Percentiles rank a stretch among this genome's conserved stretches.
phyloP scores from a whole-genome alignment of 106 monocot species.

The Acorus calamus region DNA sequence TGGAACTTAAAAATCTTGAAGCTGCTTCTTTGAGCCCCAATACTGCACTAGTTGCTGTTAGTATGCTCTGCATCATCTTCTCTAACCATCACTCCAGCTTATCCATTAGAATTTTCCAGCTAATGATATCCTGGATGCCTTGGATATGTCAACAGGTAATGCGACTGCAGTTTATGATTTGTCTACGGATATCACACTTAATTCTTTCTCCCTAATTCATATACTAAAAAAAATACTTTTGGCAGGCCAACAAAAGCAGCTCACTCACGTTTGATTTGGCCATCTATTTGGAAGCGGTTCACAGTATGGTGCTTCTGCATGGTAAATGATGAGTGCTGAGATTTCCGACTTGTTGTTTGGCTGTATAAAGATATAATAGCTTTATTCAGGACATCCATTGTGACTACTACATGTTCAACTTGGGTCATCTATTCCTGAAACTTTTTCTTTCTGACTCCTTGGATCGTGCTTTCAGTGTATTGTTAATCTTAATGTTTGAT shows the following conservation, averaged over 20 bases:
- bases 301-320: conserved; percentile 51
- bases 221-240: background rate
- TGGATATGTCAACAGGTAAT: conserved; percentile 78
- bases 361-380: background rate
- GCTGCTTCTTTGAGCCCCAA: conserved; percentile 30
- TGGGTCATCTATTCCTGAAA: too few relatives aligned
- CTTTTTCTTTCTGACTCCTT: too few relatives aligned
- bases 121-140: conserved; percentile 65
- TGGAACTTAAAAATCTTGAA: conserved; percentile 21
- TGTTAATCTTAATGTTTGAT: conserved; percentile 2
- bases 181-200: too few relatives aligned
- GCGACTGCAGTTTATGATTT: too few relatives aligned
- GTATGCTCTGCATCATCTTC: conserved; percentile 55
- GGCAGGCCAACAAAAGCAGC: conserved; percentile 37
- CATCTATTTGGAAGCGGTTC: conserved; percentile 68
- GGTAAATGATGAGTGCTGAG: conserved; percentile 17
- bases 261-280: conserved; percentile 36
- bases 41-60: conserved; percentile 44
- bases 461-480: too few relatives aligned
- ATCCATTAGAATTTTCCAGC: conserved; percentile 38
- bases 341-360: background rate
- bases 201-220: background rate
- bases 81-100: conserved; percentile 34
- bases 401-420: too few relatives aligned
- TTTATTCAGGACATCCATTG: too few relatives aligned